Conservation (phyloP, 805 yeast genomes). For the Yamadazyma akitaensis region DNA sequence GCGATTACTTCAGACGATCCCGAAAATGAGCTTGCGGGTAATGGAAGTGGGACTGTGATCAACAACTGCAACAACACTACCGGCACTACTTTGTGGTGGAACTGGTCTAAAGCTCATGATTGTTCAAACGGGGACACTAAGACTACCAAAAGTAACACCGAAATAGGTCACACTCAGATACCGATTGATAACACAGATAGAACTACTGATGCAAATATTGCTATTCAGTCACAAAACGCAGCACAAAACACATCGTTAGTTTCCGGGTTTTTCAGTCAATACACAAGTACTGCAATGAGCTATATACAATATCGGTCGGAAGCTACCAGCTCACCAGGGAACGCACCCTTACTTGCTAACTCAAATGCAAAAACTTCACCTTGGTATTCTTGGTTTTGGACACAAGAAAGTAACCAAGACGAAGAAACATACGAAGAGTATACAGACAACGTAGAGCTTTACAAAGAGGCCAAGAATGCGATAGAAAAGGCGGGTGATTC, state of each 20-base stretch:
- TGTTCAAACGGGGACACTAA: neutral
- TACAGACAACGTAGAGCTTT: constrained; percentile 23
- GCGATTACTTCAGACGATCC: neutral
- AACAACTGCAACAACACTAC: neutral
- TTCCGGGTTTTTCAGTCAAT: constrained; percentile 2
- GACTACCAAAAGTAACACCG: neutral
- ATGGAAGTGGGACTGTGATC: neutral
- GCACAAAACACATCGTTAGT: neutral
- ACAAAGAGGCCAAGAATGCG: constrained; percentile 28
- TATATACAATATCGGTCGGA: constrained; percentile 5
- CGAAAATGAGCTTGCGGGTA: neutral
- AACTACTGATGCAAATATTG: neutral
- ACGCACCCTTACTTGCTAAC: neutral
- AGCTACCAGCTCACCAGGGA: neutral
- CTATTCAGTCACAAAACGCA: neutral
- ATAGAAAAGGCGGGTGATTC: constrained; percentile 32
- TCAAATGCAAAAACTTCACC: neutral
- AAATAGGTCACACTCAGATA: neutral
- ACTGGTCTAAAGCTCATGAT: neutral
- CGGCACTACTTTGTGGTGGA: neutral
- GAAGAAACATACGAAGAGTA: constrained; percentile 19
- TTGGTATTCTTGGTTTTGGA: constrained; percentile 30
- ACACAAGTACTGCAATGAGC: constrained; percentile 4
- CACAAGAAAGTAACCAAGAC: constrained; percentile 12
- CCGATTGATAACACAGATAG: neutral